Conservation (phyloP, 1,284 basidiomycete species). For the Phellinidium pouzarii region DNA sequence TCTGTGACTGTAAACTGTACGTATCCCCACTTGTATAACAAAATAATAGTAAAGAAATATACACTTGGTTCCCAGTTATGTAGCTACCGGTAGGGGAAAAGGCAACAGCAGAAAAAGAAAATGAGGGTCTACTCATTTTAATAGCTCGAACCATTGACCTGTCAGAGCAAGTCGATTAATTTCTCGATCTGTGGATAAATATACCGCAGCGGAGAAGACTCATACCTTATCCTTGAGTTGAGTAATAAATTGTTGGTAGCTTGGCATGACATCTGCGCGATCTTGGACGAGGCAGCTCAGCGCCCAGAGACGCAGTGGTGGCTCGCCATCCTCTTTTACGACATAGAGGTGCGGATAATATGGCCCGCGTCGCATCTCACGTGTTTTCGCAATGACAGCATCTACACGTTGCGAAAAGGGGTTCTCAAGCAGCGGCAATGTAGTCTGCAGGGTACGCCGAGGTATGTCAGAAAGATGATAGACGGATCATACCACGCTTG, state of each 20-base stretch:
- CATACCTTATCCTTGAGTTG: slow-evolving; percentile 71
- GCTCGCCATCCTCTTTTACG: slow-evolving; percentile 98
- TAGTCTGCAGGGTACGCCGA: slow-evolving; percentile 45
- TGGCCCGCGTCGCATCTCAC: slow-evolving; percentile 83
- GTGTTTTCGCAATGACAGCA: slow-evolving; percentile 87
- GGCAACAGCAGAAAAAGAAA: background rate
- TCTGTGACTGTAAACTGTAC: background rate
- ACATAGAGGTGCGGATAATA: slow-evolving; percentile 96
- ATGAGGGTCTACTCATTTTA: background rate
- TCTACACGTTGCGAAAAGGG: slow-evolving; percentile 90
- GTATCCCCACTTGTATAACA: background rate
- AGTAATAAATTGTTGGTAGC: slow-evolving; percentile 90
- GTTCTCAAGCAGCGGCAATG: slow-evolving; percentile 86
- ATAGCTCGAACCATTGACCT: slow-evolving; percentile 18
- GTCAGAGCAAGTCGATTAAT: background rate
- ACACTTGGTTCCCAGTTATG: background rate
- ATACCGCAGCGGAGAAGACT: background rate
- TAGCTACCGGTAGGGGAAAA: background rate
- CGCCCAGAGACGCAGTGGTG: slow-evolving; percentile 90
- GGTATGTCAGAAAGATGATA: background rate
- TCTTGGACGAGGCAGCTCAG: slow-evolving; percentile 94
- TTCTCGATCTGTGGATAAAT: background rate
- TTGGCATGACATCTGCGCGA: slow-evolving; percentile 88
- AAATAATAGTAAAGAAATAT: background rate
- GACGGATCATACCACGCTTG: background rate